These are phyloP conservation scores for Corylus avellana DNA, from an alignment of 306 rosid species.

Conservation along the genomic window DNA sequence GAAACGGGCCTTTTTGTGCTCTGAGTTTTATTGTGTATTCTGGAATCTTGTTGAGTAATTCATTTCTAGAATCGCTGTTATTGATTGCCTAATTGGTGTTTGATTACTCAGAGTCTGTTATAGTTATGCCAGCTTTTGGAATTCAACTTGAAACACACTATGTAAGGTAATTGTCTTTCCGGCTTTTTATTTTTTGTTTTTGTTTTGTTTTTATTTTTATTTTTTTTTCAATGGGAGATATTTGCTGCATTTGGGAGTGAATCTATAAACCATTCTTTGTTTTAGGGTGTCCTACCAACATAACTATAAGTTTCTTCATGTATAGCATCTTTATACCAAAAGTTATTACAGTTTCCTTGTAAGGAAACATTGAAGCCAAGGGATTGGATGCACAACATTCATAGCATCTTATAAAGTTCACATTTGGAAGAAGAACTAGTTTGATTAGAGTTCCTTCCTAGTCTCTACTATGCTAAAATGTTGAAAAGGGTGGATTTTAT, in stretches of 20 bases:
- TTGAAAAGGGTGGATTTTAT: not conserved
- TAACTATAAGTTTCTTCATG: not conserved
- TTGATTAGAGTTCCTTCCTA: not conserved
- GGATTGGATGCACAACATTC: not conserved
- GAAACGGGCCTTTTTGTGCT: constrained; percentile 21
- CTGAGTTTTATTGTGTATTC: constrained; percentile 15
- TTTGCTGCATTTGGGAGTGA: constrained; percentile 1
- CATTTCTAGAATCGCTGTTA: not conserved
- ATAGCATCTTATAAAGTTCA: not conserved
- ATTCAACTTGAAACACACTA: constrained; percentile 88
- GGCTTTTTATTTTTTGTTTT: not conserved
- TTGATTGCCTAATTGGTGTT: constrained; percentile 20
- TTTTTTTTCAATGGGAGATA: not conserved
- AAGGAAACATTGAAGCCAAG: not conserved
- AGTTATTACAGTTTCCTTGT: not conserved
- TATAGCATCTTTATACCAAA: not conserved
- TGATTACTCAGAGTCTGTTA: constrained; percentile 65
- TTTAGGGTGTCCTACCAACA: not conserved
- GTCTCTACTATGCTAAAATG: not conserved
- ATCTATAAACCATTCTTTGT: not conserved
- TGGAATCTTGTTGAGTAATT: constrained; percentile 7
- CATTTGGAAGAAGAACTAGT: not conserved
- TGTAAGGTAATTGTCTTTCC: constrained; percentile 45
- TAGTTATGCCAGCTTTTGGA: constrained; percentile 90
- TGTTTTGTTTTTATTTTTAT: not conserved